Base-by-base conservation (phyloP, 2,329 filamentous ascomycete species). In the Calonectria montana region DNA sequence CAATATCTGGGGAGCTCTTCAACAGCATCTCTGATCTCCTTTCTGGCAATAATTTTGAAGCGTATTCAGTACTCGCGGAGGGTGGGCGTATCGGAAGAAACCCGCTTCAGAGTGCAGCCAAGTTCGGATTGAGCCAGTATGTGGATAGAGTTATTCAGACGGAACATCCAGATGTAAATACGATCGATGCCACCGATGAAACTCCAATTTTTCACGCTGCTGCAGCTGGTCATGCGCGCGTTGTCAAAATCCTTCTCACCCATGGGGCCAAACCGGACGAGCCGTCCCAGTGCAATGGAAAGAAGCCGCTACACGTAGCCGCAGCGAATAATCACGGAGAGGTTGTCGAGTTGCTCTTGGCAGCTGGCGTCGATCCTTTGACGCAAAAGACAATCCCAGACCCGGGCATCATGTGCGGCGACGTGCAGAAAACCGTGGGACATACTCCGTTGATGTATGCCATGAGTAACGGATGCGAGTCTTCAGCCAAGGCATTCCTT, bases 391-490 rank as follows among this genome's bases (percentile, higher is more conserved):
- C 37, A 29, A 8, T 13, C 9, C 23, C 37, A 9, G 57, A 62
- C 8, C 57, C 57, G 16, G 43, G 45, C 57, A 12, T 75, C 79
- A 8, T 59, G 57, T 75, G 69, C 41, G 68, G 68, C 10, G 69
- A 75, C 65, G 48, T 48, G 39, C 39, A 23, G 35, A 73, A 37
- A 43, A 74, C 73, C 0, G 59, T 39, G 2, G 80, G 79, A 1
- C 47, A 81, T 3, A 81, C 79, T 1, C 74, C 83, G 1, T 65
- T 84, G 6, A 76, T 81, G 75, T 80, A 81, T 67, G 81, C 81
- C 21, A 82, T 80, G 65, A n/a, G 69, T 13, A 37, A 74, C 29
- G 80, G 80, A 7, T 75, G 82, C 61, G 13, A 74, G 7, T 77
- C 78, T 21, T 69, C 77, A 3, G 53, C 81, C 1, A 75, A 80